Evolutionary conservation across 345 rosid species (phyloP).

Genomic region (Salix caprea): DNA sequence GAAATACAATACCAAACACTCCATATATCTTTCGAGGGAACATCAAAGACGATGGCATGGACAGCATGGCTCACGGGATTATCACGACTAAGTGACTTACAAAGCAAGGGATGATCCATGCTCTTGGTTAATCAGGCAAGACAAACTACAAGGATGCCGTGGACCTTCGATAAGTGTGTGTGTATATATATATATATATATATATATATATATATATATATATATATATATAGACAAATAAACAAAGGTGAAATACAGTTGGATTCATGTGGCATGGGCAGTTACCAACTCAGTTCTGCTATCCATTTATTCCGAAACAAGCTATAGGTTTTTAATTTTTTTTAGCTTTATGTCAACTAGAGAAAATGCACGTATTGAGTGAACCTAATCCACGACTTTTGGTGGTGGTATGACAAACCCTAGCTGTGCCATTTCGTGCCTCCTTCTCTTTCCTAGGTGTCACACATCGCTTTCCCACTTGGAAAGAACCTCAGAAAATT

Average conservation of each 20-base stretch:
- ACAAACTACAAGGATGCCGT: slow-evolving; percentile 10
- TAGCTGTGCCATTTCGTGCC: slow-evolving; percentile 31
- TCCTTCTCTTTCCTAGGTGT: slow-evolving; percentile 22
- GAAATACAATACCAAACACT: no score
- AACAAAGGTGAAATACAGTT: slow-evolving; percentile 22
- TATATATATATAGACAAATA: background rate
- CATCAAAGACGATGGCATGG: slow-evolving; percentile 12
- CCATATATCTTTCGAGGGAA: slow-evolving; percentile 31
- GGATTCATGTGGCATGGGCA: slow-evolving; percentile 47
- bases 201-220: no score
- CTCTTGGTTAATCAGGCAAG: slow-evolving; percentile 57
- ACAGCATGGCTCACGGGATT: slow-evolving; percentile 13
- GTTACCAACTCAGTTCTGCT: slow-evolving; percentile 43
- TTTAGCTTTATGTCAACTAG: background rate
- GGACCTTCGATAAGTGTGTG: background rate
- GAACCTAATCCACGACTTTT: slow-evolving; percentile 76
- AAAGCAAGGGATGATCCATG: slow-evolving; percentile 43
- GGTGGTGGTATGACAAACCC: slow-evolving; percentile 58
- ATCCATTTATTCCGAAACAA: slow-evolving; percentile 39
- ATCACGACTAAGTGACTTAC: slow-evolving; percentile 41
- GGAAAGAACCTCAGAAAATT: background rate
- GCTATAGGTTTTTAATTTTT: background rate
- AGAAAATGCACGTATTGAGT: slow-evolving; percentile 15
- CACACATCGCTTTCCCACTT: slow-evolving; percentile 38
- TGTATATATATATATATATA: no score